Evolutionary conservation across 2,329 filamentous ascomycete species (phyloP).

Genomic region (Fusarium circinatum): DNA sequence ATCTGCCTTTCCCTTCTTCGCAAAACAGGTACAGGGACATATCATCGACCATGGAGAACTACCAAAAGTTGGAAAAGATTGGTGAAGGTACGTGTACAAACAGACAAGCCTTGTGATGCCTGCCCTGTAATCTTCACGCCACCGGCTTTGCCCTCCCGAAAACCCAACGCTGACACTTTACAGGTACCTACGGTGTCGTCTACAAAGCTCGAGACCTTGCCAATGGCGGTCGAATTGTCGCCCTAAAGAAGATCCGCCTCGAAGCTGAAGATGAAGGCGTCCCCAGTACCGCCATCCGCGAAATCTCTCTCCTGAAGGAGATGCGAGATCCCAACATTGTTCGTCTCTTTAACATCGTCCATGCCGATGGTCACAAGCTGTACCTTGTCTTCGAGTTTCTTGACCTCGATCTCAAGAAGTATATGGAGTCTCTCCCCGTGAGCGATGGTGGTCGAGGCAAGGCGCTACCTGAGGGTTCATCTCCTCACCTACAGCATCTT

Average conservation of each 20-base stretch:
- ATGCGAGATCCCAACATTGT: constrained; percentile 94
- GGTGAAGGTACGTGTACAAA: constrained; percentile 77
- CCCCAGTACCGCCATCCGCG: constrained; percentile 90
- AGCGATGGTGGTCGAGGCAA: constrained; percentile 87
- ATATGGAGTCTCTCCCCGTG: constrained; percentile 91
- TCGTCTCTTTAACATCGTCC: constrained; percentile 88
- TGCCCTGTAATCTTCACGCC: not conserved
- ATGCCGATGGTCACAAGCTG: constrained; percentile 93
- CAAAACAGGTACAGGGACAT: constrained; percentile 5
- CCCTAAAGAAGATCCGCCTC: constrained; percentile 93
- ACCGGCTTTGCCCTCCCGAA: not conserved
- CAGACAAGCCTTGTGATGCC: not conserved
- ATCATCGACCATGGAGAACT: constrained; percentile 80
- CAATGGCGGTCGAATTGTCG: constrained; percentile 85
- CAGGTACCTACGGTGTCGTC: constrained; percentile 93
- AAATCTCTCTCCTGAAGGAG: constrained; percentile 93
- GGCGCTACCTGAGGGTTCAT: constrained; percentile 81
- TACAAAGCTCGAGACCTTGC: constrained; percentile 92
- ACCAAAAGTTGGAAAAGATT: constrained; percentile 96
- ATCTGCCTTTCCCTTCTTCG: constrained; percentile 9
- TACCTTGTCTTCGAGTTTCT: constrained; percentile 95
- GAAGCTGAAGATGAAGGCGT: constrained; percentile 96
- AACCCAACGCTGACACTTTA: not conserved
- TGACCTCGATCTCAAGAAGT: constrained; percentile 92
- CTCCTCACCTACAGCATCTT: constrained; percentile 70